Conservation (phyloP, 2,329 filamentous ascomycete genomes). For the Apiospora sp. region DNA sequence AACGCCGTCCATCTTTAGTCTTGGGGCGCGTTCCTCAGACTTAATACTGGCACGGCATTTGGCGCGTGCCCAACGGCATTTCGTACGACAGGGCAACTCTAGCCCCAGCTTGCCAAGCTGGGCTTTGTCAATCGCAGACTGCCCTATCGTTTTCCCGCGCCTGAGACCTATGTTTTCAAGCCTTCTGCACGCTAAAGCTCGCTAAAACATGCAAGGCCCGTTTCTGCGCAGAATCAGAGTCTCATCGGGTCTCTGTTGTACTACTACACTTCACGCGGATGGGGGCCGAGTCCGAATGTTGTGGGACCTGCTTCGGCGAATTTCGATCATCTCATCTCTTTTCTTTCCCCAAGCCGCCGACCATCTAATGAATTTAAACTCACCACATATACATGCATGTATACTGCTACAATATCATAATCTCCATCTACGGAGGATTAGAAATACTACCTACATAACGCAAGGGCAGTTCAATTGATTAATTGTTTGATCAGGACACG, state of each 20-base stretch:
- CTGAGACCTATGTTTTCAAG: not conserved
- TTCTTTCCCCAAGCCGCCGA: too few relatives aligned
- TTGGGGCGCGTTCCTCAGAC: not conserved
- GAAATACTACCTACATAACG: too few relatives aligned
- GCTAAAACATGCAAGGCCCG: not conserved
- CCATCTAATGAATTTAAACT: not conserved
- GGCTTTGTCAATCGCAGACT: not conserved
- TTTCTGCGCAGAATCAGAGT: not conserved
- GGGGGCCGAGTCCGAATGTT: not conserved
- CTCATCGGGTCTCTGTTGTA: not conserved
- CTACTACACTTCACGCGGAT: not conserved
- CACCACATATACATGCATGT: not conserved
- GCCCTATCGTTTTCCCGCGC: not conserved
- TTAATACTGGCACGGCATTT: conserved; percentile 7
- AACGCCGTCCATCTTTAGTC: not conserved
- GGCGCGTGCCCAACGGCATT: conserved; percentile 3
- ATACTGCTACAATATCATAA: too few relatives aligned
- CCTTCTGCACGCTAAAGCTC: not conserved
- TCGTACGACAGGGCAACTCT: not conserved
- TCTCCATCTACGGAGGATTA: too few relatives aligned
- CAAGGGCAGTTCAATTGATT: not conserved
- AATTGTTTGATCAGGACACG: too few relatives aligned
- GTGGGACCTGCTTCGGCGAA: not conserved
- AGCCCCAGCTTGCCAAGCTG: not conserved
- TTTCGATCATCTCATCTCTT: not conserved